Conservation (phyloP, 305 asterid genomes). For the Fraxinus ornus region DNA sequence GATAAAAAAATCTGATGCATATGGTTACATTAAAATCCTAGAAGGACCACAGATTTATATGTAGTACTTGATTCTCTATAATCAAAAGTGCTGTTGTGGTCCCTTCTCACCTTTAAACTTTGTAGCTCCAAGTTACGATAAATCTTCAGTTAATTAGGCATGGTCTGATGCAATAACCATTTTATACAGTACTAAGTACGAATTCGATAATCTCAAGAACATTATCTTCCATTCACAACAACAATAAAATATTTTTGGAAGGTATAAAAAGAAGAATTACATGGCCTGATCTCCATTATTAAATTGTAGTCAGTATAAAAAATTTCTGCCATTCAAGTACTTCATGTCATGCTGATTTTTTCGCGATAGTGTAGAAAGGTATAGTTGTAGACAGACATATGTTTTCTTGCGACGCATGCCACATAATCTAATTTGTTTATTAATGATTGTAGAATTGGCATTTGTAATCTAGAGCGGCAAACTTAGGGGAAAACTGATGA, state of each 20-base stretch:
- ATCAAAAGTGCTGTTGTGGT: slow-evolving; percentile 35
- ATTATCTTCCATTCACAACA: slow-evolving; percentile 38
- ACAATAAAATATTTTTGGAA: neutral
- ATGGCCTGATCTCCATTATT: neutral
- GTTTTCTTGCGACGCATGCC: neutral
- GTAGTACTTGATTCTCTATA: slow-evolving; percentile 4
- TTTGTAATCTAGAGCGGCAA: neutral
- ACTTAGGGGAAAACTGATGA: neutral
- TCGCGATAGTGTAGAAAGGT: neutral
- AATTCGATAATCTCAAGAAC: slow-evolving; percentile 52
- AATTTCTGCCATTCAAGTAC: neutral
- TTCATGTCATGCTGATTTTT: neutral
- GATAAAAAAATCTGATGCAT: neutral
- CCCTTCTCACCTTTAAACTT: slow-evolving; percentile 28
- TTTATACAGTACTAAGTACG: slow-evolving; percentile 28
- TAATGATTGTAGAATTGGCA: neutral
- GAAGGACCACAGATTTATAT: neutral
- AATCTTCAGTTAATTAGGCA: slow-evolving; percentile 1
- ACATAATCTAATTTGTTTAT: neutral
- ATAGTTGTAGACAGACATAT: neutral
- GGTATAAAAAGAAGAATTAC: slow-evolving; percentile 4
- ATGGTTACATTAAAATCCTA: neutral
- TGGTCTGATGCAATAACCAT: slow-evolving; percentile 9
- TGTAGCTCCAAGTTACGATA: slow-evolving; percentile 10
- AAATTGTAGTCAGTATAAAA: neutral